Base-by-base conservation (phyloP, 1,284 basidiomycete species). In the Lentinula novae-zelandiae region DNA sequence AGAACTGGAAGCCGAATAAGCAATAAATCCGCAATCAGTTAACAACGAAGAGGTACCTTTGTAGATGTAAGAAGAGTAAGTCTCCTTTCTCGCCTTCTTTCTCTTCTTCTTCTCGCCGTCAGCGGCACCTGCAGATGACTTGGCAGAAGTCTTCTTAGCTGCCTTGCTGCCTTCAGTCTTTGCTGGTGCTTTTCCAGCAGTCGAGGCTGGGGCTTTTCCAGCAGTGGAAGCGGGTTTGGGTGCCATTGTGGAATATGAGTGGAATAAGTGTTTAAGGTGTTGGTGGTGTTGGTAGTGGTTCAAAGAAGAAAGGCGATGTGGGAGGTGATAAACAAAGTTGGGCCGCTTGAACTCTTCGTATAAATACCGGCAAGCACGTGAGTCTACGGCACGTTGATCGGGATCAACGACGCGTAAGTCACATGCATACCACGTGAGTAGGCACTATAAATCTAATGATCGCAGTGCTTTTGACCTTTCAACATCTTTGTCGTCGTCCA, bases 11-110 rank as follows among this genome's bases (percentile, higher is more conserved):
- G 36, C 17, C 38, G 40, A 60, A 34, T 38, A 8, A 57, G 59
- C 57, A 49, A 60, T 51, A 46, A 61, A 60, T 27, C 60, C 60
- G 60, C 48, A 64, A 48, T 65, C 60, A n/a, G n/a, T 63, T 20
- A 7, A 20, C 57, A 52, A 33, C 34, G 46, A 46, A 46, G 51
- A 74, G 82, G 62, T 63, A 90, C 90, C 90, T 76, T 95, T 95
- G 85, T 95, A 95, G 75, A 96, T 95, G 81, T 96, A 96, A 4
- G 93, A 94, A 58, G 90, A 91, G 82, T 95, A 95, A 15, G 93
- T 94, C 80, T 95, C 93, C 85, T 91, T 93, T 75, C 90, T 82
- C 64, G 87, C 76, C 82, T 94, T 95, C 81, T 90, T 90, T 77
- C 90, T 83, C 81, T 90, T 89, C 87, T 94, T 94, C 88, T 95